Evolutionary conservation across 1,284 basidiomycete species (phyloP).

Genomic region (Trichosporon asahii): DNA sequence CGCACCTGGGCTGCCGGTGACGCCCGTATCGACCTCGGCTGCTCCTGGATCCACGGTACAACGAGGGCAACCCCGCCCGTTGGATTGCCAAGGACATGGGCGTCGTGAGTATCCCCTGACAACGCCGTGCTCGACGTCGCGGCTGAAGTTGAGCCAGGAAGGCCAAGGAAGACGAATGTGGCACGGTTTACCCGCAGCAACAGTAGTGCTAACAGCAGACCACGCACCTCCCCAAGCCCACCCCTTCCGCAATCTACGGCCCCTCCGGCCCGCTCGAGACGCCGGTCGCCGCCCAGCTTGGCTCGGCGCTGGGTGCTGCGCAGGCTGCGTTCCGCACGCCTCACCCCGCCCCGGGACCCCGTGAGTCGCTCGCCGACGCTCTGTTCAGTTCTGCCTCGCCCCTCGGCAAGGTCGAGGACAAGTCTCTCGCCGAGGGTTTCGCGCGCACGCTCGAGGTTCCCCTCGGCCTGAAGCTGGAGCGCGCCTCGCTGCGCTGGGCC

Average conservation of each 20-base stretch:
- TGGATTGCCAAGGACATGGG: conserved; percentile 50
- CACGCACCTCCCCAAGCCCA: conserved; percentile 44
- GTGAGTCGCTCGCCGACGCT: conserved; percentile 42
- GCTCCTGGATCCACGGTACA: conserved; percentile 57
- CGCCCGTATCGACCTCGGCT: conserved; percentile 53
- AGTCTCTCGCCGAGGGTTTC: conserved; percentile 39
- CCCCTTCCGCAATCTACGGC: conserved; percentile 41
- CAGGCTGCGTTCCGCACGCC: conserved; percentile 38
- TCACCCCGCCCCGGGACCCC: conserved; percentile 34
- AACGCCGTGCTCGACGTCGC: neutral
- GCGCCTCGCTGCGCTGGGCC: conserved; percentile 48
- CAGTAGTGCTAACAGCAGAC: conserved; percentile 18
- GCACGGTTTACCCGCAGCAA: neutral
- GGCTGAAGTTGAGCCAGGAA: neutral
- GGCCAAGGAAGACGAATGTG: neutral
- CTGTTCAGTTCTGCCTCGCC: conserved; percentile 45
- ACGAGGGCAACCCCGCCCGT: conserved; percentile 54
- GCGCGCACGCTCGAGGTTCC: conserved; percentile 55
- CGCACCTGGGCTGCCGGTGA: conserved; percentile 46
- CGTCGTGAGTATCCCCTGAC: conserved; percentile 35
- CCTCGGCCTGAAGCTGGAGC: conserved; percentile 53
- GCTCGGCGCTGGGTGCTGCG: conserved; percentile 36
- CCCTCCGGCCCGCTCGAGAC: conserved; percentile 37
- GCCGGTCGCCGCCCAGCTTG: conserved; percentile 27
- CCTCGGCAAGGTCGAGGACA: conserved; percentile 29